Evolutionary conservation across 2,329 filamentous ascomycete genomes (phyloP), one percentile per base, ranked within the genome.

Genomic region (Colletotrichum theobromicola): DNA sequence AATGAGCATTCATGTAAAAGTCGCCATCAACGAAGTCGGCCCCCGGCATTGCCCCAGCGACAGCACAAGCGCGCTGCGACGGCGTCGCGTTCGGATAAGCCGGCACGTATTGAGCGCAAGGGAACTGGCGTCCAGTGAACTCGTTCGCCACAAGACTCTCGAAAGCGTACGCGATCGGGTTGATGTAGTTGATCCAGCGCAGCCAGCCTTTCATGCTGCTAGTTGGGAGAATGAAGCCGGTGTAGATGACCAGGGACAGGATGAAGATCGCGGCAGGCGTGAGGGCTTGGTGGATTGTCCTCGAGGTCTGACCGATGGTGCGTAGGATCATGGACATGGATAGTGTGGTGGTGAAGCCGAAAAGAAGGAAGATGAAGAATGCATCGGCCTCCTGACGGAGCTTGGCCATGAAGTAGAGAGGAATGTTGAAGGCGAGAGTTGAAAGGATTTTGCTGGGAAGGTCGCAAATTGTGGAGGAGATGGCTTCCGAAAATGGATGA

Each of bases 71-170:
- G 65, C 82, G 80, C 75, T 84, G 74, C 2, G 70, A 42, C 2
- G 75, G 68, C 3, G 65, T 46, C 13, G 69, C 68, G 24, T 77
- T 75, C 26, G 74, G 74, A 34, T 82, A 82, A 1, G 70, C 68
- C 3, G 63, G 69, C n/a, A 79, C 75, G 67, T 81, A 70, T 64
- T 75, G 13, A 55, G 77, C 13, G 77, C 78, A 62, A 1, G 74
- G 65, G 77, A 90, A 93, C 0, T 84, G 73, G 4, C 89, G 85
- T 24, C 86, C 85, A 57, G 88, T 76, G 87, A 88, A 88, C 78
- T 95, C 93, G 77, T 94, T 95, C 0, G 90, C 82, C 73, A 94
- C 83, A 2, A 94, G 89, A 3, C 89, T 90, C 80, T 94, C 93
- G 77, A 93, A 94, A 1, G 90, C 88, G 78, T 94, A 94, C 0